Evolutionary conservation across 2,329 filamentous ascomycete genomes (phyloP).

Genomic region (Metarhizium anisopliae): DNA sequence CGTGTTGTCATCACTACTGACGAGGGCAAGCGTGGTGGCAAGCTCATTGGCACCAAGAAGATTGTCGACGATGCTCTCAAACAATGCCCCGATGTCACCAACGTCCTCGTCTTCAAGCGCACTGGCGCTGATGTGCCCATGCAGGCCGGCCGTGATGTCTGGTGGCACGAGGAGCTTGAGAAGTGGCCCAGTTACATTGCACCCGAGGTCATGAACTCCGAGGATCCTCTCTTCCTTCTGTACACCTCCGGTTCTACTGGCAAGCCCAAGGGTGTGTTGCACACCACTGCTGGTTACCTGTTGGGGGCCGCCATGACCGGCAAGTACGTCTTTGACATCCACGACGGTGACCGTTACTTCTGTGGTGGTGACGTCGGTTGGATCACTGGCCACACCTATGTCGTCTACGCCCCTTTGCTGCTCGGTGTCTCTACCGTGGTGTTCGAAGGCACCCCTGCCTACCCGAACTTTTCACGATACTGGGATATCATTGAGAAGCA

Average conservation of each 20-base stretch:
- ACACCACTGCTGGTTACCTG: slow-evolving; percentile 93
- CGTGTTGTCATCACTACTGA: slow-evolving; percentile 95
- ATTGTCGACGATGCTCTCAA: slow-evolving; percentile 97
- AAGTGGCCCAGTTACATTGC: slow-evolving; percentile 93
- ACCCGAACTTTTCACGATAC: slow-evolving; percentile 96
- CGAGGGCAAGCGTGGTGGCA: slow-evolving; percentile 95
- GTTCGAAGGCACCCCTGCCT: slow-evolving; percentile 95
- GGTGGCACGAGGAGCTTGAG: slow-evolving; percentile 98
- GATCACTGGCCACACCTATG: slow-evolving; percentile 98
- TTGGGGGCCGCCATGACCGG: slow-evolving; percentile 86
- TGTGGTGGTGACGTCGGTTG: slow-evolving; percentile 97
- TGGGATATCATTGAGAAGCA: slow-evolving; percentile 98
- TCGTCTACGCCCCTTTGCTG: slow-evolving; percentile 90
- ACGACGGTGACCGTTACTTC: slow-evolving; percentile 89
- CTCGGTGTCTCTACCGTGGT: slow-evolving; percentile 92
- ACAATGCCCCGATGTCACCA: slow-evolving; percentile 81
- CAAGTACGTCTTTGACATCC: slow-evolving; percentile 98
- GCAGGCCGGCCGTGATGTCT: slow-evolving; percentile 81
- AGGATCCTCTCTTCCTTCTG: slow-evolving; percentile 93
- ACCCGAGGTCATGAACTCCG: slow-evolving; percentile 80
- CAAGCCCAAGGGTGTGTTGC: slow-evolving; percentile 98
- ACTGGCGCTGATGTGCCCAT: slow-evolving; percentile 89
- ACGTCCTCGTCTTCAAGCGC: slow-evolving; percentile 88
- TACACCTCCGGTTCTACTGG: slow-evolving; percentile 98
- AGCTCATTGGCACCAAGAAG: slow-evolving; percentile 96